These are phyloP conservation scores for Marchantia polymorpha DNA, from an alignment of 225 moss, liverwort and hornwort species.

Conservation along the genomic window DNA sequence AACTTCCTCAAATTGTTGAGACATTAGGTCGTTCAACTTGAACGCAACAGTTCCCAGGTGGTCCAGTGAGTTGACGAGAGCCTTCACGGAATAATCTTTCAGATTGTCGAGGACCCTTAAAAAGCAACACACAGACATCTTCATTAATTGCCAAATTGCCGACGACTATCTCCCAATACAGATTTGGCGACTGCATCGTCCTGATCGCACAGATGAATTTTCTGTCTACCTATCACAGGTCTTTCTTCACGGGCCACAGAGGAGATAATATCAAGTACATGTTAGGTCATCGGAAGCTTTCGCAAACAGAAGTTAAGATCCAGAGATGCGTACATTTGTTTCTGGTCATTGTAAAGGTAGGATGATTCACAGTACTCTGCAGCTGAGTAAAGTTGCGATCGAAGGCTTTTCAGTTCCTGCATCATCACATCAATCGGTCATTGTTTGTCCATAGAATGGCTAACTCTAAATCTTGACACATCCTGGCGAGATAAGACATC, in stretches of 20 bases:
- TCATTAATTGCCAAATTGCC: background rate
- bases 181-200: background rate
- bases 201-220: background rate
- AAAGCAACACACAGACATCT: background rate
- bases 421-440: background rate
- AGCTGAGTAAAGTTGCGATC: conserved; percentile 93
- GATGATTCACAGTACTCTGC: conserved; percentile 99
- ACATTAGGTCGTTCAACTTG: conserved; percentile 91
- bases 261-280: background rate
- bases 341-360: conserved; percentile 95
- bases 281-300: background rate
- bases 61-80: conserved; percentile 95
- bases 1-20: conserved; percentile 80
- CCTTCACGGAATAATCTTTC: conserved; percentile 96
- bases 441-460: background rate
- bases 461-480: background rate
- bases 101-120: conserved; percentile 89
- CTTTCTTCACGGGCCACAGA: background rate
- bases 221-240: background rate
- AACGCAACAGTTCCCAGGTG: conserved; percentile 97
- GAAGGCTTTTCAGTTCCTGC: conserved; percentile 97
- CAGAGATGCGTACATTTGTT: conserved; percentile 71
- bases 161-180: too few relatives aligned
- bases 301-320: background rate
- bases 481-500: background rate